Evolutionary conservation across 2,329 filamentous ascomycete genomes (phyloP).

Genomic region (Aspergillus tubingensis): DNA sequence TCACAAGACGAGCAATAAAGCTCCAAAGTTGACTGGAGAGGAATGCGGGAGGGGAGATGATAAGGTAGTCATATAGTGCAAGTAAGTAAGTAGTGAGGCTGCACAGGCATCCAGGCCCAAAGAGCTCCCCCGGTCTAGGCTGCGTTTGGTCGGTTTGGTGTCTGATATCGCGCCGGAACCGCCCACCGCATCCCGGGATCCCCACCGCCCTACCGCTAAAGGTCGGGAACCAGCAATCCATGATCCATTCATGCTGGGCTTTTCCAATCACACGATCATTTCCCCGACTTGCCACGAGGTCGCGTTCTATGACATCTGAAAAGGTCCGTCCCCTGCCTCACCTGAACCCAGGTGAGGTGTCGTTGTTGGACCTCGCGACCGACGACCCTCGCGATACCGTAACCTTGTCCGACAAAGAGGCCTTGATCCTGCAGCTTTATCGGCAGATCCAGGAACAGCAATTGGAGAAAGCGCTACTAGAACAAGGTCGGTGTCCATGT

Average conservation of each 20-base stretch:
- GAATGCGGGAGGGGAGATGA: conserved; percentile 26
- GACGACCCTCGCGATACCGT: conserved; percentile 51
- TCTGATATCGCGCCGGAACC: conserved; percentile 21
- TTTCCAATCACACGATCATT: conserved; percentile 32
- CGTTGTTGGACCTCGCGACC: conserved; percentile 45
- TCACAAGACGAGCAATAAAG: conserved; percentile 33
- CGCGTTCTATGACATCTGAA: conserved; percentile 39
- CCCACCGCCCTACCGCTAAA: conserved; percentile 10
- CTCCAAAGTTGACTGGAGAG: conserved; percentile 20
- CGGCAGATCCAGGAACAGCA: conserved; percentile 71
- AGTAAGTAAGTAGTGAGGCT: conserved; percentile 11
- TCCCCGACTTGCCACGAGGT: conserved; percentile 28
- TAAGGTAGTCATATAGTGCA: conserved; percentile 12
- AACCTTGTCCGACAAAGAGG: conserved; percentile 66
- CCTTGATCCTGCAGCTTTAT: conserved; percentile 67
- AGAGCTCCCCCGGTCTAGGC: conserved; percentile 24
- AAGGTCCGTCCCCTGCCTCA: conserved; percentile 32
- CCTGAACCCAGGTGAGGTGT: conserved; percentile 36
- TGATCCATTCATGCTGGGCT: conserved; percentile 11
- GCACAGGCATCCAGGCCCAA: conserved; percentile 15
- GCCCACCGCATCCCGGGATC: conserved; percentile 18
- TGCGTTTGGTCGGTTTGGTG: conserved; percentile 16
- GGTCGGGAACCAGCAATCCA: conserved; percentile 1
- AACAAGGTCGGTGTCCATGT: conserved; percentile 38
- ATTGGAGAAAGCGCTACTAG: conserved; percentile 69